These are phyloP conservation scores for Cytospora chrysosperma DNA, from an alignment of 2,329 filamentous ascomycete genomes.

Conservation along the genomic window DNA sequence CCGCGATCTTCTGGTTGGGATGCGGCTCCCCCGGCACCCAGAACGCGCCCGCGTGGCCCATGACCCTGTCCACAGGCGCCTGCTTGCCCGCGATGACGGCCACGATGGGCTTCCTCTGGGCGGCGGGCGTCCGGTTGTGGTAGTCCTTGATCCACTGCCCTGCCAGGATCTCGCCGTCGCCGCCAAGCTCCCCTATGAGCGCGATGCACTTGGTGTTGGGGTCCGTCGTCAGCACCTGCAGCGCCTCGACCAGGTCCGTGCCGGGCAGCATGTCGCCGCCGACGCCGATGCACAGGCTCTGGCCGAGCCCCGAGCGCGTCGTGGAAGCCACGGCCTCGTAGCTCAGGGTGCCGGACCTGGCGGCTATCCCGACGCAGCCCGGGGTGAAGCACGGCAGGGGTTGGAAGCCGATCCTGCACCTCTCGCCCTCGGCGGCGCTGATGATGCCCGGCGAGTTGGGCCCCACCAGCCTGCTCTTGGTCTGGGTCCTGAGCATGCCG, in stretches of 20 bases:
- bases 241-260: conserved; percentile 70
- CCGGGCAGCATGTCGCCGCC: conserved; percentile 75
- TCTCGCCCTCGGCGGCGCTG: conserved; percentile 63
- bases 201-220: conserved; percentile 69
- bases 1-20: conserved; percentile 63
- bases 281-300: conserved; percentile 75
- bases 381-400: conserved; percentile 71
- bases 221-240: conserved; percentile 65
- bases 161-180: conserved; percentile 66
- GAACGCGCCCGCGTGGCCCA: conserved; percentile 81
- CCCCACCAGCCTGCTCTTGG: conserved; percentile 69
- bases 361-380: conserved; percentile 71
- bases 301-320: conserved; percentile 70
- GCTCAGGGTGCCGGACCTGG: conserved; percentile 78
- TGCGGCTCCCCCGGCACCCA: conserved; percentile 63
- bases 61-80: conserved; percentile 63
- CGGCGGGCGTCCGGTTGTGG: conserved; percentile 51
- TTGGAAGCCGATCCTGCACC: conserved; percentile 74
- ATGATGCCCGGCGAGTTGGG: conserved; percentile 84
- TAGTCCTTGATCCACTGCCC: conserved; percentile 74
- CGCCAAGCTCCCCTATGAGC: conserved; percentile 71
- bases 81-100: conserved; percentile 67
- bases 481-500: conserved; percentile 69
- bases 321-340: conserved; percentile 78
- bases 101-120: conserved; percentile 66